These are phyloP conservation scores for Monosiga brevicollis DNA, from an alignment of 78 protist genomes.

Conservation along the genomic window DNA sequence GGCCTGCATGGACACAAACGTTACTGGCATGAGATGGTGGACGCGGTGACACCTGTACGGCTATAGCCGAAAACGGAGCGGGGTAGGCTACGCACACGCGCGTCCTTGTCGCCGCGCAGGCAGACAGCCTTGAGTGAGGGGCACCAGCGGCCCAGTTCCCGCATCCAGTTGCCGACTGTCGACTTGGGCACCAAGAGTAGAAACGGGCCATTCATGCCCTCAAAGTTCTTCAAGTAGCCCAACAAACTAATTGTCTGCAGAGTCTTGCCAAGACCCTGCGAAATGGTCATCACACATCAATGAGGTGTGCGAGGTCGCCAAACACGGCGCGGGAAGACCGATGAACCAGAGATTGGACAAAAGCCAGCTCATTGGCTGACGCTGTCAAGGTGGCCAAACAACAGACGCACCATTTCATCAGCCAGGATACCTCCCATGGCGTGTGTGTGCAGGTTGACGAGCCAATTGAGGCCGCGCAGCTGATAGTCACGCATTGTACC, in stretches of 20 bases:
- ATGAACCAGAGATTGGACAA: too few relatives aligned
- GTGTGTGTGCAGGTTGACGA: conserved; percentile 61
- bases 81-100: conserved; percentile 44
- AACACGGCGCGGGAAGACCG: too few relatives aligned
- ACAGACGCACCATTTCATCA: conserved; percentile 66
- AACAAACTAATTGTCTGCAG: conserved; percentile 75
- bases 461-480: conserved; percentile 87
- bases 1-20: conserved; percentile 18
- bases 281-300: too few relatives aligned
- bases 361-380: too few relatives aligned
- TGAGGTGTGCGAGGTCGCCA: too few relatives aligned
- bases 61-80: neutral
- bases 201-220: conserved; percentile 65
- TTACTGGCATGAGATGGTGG: neutral
- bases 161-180: conserved; percentile 71
- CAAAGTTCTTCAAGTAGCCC: conserved; percentile 60
- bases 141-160: conserved; percentile 73
- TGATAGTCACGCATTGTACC: conserved; percentile 88
- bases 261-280: conserved; percentile 86
- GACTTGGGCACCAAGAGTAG: conserved; percentile 88
- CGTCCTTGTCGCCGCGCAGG: conserved; percentile 77
- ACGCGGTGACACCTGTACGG: neutral
- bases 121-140: conserved; percentile 57
- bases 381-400: too few relatives aligned
- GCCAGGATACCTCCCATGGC: conserved; percentile 90